Evolutionary conservation across 2,329 filamentous ascomycete species (phyloP), one percentile per base, ranked within the genome.

Genomic region (Fusarium austroafricanum): DNA sequence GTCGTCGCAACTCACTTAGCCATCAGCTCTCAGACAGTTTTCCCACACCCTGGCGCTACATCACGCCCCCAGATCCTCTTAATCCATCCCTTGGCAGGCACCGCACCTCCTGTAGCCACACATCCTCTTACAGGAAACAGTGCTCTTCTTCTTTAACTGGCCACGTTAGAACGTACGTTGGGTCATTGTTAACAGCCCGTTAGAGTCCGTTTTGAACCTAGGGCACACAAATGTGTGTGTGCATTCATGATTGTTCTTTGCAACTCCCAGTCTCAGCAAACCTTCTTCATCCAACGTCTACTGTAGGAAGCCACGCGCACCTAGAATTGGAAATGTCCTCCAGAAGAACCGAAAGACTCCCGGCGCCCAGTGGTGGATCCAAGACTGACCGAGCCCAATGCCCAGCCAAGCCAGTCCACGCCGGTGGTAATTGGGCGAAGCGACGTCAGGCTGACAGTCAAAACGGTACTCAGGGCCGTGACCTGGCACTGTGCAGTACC

Each of bases 381-480:
- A 51, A 47, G 62, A 62, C 66, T 66, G 55, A 33, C 53, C 55
- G 50, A 66, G 61, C 58, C 59, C 56, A 52, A 63, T 68, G 57
- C 55, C 57, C 63, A 68, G 61, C 46, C 49, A 65, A 61, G 49
- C 38, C 46, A 71, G 55, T 56, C 64, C 64, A 51, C 55, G 51
- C 38, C 40, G 55, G 70, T 62, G 69, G 66, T 56, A 70, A 65
- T 49, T 63, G 62, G 47, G 49, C 45, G 47, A 57, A 46, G 57
- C 43, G 55, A 60, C 65, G 45, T 66, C 70, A 72, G 68, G 61
- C 52, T 55, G 49, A 56, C 47, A 43, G 53, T 60, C 53, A 42
- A 47, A 55, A 35, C 10, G 64, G 61, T 73, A 73, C 71, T 51
- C 64, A 46, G 54, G 52, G 42, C 71, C 67, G 71, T 72, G 49